Conservation (phyloP, 768 basidiomycete species). For the Paxillus rubicundulus region DNA sequence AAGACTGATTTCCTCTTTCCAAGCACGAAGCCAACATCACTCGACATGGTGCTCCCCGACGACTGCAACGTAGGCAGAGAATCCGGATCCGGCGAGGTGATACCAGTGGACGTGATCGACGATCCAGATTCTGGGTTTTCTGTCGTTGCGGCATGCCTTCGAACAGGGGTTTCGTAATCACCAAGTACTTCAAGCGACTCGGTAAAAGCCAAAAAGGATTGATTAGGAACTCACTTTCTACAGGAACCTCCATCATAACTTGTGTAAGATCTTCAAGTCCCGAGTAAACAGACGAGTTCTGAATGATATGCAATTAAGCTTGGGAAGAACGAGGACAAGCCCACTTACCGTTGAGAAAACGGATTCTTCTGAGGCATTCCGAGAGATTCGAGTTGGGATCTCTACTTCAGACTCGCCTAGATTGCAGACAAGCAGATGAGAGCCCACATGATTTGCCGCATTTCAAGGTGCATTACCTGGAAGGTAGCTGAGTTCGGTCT, state of each 20-base stretch:
- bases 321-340: too few relatives aligned
- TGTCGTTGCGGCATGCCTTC: neutral
- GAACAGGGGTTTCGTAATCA: neutral
- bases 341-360: conserved; percentile 2
- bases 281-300: conserved; percentile 10
- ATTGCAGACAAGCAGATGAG: neutral
- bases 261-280: conserved; percentile 12
- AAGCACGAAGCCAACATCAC: neutral
- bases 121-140: neutral
- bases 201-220: neutral
- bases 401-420: neutral
- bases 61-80: conserved; percentile 8
- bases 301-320: neutral
- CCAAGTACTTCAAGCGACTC: neutral
- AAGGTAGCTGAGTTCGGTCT: neutral
- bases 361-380: conserved; percentile 3
- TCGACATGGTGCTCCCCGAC: neutral
- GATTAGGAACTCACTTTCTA: neutral
- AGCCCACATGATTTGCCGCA: too few relatives aligned
- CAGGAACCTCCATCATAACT: conserved; percentile 6
- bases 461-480: neutral
- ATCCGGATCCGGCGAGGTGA: neutral
- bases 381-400: neutral
- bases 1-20: conserved; percentile 10
- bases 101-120: neutral